Evolutionary conservation across 805 yeast genomes (phyloP).

Genomic region (Metschnikowia noctiluminum): DNA sequence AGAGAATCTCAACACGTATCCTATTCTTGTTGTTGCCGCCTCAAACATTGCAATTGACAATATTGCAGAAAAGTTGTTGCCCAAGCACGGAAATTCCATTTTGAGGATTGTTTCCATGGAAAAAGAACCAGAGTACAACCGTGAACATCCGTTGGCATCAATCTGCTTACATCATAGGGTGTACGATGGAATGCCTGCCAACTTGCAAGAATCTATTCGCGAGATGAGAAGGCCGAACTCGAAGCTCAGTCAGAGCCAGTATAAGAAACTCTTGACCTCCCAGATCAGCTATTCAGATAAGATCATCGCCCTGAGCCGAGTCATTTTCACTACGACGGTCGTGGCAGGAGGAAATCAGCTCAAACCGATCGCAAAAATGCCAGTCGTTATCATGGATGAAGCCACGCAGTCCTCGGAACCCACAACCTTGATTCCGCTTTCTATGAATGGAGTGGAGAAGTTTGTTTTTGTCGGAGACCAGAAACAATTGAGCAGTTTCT

Average conservation of each 20-base stretch:
- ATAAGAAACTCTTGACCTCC: constrained; percentile 46
- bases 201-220: constrained; percentile 39
- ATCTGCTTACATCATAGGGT: constrained; percentile 66
- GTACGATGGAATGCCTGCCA: constrained; percentile 44
- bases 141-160: constrained; percentile 52
- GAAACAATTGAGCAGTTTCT: constrained; percentile 68
- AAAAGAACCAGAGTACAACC: constrained; percentile 59
- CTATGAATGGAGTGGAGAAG: constrained; percentile 60
- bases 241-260: constrained; percentile 34
- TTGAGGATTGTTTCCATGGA: constrained; percentile 57
- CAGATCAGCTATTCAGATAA: constrained; percentile 45
- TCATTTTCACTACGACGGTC: constrained; percentile 69
- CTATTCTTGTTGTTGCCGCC: constrained; percentile 71
- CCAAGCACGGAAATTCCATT: constrained; percentile 47
- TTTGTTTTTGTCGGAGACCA: constrained; percentile 76
- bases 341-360: constrained; percentile 63
- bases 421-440: constrained; percentile 64
- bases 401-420: constrained; percentile 77
- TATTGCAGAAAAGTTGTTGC: constrained; percentile 64
- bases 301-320: constrained; percentile 47
- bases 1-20: constrained; percentile 52
- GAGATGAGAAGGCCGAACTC: constrained; percentile 36
- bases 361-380: constrained; percentile 51
- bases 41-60: constrained; percentile 75
- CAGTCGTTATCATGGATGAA: constrained; percentile 76